Evolutionary conservation across 2,329 filamentous ascomycete species (phyloP), one percentile per base, ranked within the genome.

Genomic region (Hypoxylon sp.): DNA sequence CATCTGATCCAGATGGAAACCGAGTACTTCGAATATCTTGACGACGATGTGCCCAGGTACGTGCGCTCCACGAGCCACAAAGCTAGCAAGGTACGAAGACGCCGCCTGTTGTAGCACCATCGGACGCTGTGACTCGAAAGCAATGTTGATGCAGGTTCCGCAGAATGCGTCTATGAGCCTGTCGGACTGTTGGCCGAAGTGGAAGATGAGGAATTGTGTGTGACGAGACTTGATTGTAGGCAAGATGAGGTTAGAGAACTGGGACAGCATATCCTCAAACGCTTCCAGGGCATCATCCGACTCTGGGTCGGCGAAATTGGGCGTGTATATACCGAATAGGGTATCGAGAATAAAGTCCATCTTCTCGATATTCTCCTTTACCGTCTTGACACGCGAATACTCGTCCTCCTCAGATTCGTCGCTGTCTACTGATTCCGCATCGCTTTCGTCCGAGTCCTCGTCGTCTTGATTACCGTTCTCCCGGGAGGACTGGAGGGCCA

Each of bases 121-220:
- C 1, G 91, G 86, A 43, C 88, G 85, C 60, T 88, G 88, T 27
- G 80, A 79, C 72, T 91, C 87, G 66, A 90, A 88, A 35, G 90
- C 85, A 20, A 91, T 81, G 59, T 89, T 83, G 33, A 91, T 84
- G 63, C 94, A 89, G 20, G 88, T 88, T 27, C 89, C 89, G 38
- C 91, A 88, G 70, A 98, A 98, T 45, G 88, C 85, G 69, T 95
- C 91, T 55, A 91, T 88, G 43, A 97, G 85, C 40, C 84, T 82
- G 24, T 90, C 87, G 7, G 91, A 90, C 55, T 84, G 85, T 74
- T 99, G 94, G 13, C 91, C 90, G 72, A 96, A 97, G 75, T 97
- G 94, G 76, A 99, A 99, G 47, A 98, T 83, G 43, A 99, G 84
- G 68, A 98, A 99, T 70, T 99, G 95, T 0, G 92, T 92, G 73